phyloP scores from a whole-genome alignment of 495 filamentous ascomycete species.

The Thozetella sp. region DNA sequence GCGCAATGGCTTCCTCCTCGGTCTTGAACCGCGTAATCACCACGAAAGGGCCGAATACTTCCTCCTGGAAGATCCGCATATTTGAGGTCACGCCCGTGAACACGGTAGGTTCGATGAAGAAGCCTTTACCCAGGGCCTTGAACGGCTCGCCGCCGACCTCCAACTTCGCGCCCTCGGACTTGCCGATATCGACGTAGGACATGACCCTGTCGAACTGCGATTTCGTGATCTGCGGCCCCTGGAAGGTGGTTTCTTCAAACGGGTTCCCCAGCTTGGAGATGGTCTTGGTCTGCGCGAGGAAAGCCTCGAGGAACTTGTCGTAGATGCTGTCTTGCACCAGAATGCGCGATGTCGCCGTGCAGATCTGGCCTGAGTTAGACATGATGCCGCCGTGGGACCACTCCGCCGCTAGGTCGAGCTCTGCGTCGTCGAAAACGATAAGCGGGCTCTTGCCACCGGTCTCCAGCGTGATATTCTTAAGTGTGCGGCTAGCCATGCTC shows the following conservation, averaged over 20 bases:
- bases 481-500: conserved; percentile 82
- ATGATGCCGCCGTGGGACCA: conserved; percentile 90
- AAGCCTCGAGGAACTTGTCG: conserved; percentile 76
- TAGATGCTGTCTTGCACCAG: conserved; percentile 86
- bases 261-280: conserved; percentile 85
- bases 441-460: conserved; percentile 91
- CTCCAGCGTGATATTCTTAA: conserved; percentile 96
- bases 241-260: conserved; percentile 85
- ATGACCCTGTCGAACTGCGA: conserved; percentile 86
- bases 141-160: conserved; percentile 72
- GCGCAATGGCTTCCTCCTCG: conserved; percentile 81
- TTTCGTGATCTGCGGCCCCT: conserved; percentile 92
- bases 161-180: conserved; percentile 82
- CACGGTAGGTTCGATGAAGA: conserved; percentile 80
- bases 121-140: conserved; percentile 64
- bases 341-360: conserved; percentile 89
- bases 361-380: conserved; percentile 80
- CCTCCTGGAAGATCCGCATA: conserved; percentile 89
- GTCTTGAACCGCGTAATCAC: conserved; percentile 80
- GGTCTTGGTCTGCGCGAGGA: conserved; percentile 68
- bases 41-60: conserved; percentile 94
- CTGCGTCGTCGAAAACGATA: conserved; percentile 85
- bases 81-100: conserved; percentile 85
- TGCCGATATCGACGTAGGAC: conserved; percentile 77
- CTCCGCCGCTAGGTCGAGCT: conserved; percentile 87